A percentile compares a stretch with the other conserved stretches of the same genome.
These are phyloP conservation scores for Primulina eburnea DNA, from an alignment of 257 asterid species.

Conservation along the genomic window DNA sequence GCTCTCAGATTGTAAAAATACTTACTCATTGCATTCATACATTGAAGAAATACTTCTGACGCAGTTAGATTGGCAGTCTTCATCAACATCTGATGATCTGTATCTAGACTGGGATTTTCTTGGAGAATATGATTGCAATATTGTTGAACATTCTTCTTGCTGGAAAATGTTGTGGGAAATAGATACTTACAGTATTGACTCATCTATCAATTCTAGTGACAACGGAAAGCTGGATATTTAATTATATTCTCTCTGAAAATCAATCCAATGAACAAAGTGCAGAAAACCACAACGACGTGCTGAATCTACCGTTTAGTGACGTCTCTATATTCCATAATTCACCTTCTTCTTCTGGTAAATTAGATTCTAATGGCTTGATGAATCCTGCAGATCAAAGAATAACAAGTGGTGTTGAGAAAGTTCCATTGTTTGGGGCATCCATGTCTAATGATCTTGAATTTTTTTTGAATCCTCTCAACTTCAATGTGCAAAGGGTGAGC, in stretches of 20 bases:
- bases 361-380: slow-evolving; percentile 34
- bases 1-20: slow-evolving; percentile 39
- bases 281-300: slow-evolving; percentile 42
- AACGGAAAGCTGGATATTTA: slow-evolving; percentile 39
- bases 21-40: slow-evolving; percentile 41
- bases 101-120: slow-evolving; percentile 88
- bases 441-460: slow-evolving; percentile 61
- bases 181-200: slow-evolving; percentile 41
- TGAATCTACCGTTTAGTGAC: slow-evolving; percentile 35
- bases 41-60: slow-evolving; percentile 46
- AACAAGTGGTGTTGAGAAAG: slow-evolving; percentile 38
- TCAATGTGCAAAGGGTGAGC: slow-evolving; percentile 30
- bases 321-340: slow-evolving; percentile 30
- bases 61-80: slow-evolving; percentile 55
- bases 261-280: slow-evolving; percentile 31
- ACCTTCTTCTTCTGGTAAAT: slow-evolving; percentile 35
- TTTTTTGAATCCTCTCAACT: slow-evolving; percentile 53
- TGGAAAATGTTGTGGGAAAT: slow-evolving; percentile 48
- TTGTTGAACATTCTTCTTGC: slow-evolving; percentile 39
- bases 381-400: slow-evolving; percentile 32
- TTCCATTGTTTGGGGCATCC: slow-evolving; percentile 44
- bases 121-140: slow-evolving; percentile 51
- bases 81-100: slow-evolving; percentile 67
- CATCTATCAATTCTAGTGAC: slow-evolving; percentile 38
- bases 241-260: slow-evolving; percentile 64